phyloP scores from a whole-genome alignment of 2,329 filamentous ascomycete species.

The Aspergillus pseudoglaucus region DNA sequence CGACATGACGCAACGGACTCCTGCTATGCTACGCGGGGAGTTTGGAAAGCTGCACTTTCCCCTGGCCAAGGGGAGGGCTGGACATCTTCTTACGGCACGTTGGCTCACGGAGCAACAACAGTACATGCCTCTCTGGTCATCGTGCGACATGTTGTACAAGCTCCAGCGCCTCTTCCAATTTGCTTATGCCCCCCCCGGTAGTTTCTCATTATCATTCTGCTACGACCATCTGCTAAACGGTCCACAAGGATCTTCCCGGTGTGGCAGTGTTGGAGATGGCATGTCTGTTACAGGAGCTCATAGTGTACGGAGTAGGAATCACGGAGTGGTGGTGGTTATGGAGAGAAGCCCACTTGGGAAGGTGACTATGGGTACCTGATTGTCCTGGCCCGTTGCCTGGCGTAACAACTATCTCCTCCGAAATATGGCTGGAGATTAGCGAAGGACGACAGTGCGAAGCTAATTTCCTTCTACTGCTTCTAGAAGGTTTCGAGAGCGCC shows the following conservation, averaged over 20 bases:
- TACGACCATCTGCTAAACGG: not conserved
- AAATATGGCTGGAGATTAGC: slow-evolving; percentile 17
- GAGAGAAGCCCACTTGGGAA: not conserved
- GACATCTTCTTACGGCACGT: not conserved
- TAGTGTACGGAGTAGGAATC: too few species aligned
- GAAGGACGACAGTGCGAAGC: slow-evolving; percentile 20
- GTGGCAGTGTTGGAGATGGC: slow-evolving; percentile 1
- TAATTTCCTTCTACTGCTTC: slow-evolving; percentile 25
- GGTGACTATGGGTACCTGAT: slow-evolving; percentile 2
- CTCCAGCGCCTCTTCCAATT: not conserved
- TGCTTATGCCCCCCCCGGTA: not conserved
- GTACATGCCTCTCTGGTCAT: slow-evolving; percentile 2
- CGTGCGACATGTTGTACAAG: slow-evolving; percentile 8
- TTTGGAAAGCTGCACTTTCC: not conserved
- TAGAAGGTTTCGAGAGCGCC: not conserved
- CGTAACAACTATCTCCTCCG: slow-evolving; percentile 15
- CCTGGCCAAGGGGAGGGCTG: not conserved
- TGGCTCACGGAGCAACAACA: not conserved
- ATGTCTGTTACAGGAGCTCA: not conserved
- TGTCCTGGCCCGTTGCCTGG: slow-evolving; percentile 4
- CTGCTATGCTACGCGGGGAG: not conserved
- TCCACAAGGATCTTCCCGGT: not conserved
- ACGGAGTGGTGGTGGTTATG: not conserved
- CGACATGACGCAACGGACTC: not conserved
- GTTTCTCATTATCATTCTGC: not conserved